Conservation (phyloP, 306 rosid species). For the Sindora glabra region DNA sequence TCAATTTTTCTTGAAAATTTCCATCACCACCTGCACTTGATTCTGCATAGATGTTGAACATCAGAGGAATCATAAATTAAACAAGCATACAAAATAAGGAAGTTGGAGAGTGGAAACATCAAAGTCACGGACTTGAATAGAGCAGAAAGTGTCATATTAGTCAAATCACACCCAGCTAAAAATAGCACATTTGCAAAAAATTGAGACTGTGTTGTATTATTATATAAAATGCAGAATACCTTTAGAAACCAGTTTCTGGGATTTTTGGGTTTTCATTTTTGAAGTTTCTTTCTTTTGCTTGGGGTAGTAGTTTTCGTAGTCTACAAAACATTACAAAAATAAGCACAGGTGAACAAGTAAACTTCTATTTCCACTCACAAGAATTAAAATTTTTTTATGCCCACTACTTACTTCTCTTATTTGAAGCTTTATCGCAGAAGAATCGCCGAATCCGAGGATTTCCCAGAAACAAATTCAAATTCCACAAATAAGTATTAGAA, state of each 20-base stretch:
- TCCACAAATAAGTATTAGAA: conserved; percentile 1
- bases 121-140: not conserved
- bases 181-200: not conserved
- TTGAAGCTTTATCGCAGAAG: conserved; percentile 18
- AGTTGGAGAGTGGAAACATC: not conserved
- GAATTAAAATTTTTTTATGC: not conserved
- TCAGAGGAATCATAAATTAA: not conserved
- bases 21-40: conserved; percentile 26
- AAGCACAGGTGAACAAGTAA: not conserved
- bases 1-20: conserved; percentile 25
- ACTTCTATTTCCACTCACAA: not conserved
- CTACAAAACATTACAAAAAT: conserved; percentile 1
- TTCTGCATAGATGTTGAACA: conserved; percentile 14
- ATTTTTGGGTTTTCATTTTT: conserved; percentile 16
- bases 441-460: conserved; percentile 18
- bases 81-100: not conserved
- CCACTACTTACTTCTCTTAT: conserved; percentile 10
- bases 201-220: not conserved
- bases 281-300: conserved; percentile 25
- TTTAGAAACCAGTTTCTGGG: conserved; percentile 21
- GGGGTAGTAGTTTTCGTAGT: conserved; percentile 30
- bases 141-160: not conserved
- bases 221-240: not conserved
- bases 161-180: not conserved
- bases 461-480: conserved; percentile 9